Evolutionary conservation across 2,329 filamentous ascomycete species (phyloP), one percentile per base, ranked within the genome.

Genomic region (Stenocarpella maydis): DNA sequence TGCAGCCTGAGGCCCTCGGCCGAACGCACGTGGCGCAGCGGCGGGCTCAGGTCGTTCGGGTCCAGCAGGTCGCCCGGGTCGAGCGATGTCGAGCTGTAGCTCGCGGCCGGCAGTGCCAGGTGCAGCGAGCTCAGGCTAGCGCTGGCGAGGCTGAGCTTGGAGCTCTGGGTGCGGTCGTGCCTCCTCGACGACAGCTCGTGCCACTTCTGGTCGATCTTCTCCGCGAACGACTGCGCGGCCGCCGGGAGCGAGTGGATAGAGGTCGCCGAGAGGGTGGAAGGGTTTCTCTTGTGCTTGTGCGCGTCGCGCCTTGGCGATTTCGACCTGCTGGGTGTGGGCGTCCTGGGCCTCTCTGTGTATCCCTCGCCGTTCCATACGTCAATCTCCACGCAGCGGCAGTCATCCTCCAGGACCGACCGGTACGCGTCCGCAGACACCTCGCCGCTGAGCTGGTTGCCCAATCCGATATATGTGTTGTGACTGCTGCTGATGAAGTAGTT

Each of bases 401-500:
- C 92, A 64, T 89, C 87, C 43, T 88, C 84, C 15, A 98, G 88
- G 15, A 92, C 91, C 76, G 90, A 88, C 74, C 87, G 91, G 80
- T 98, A 98, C 15, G 91, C 89, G 68, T 94, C 90, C 0, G 91
- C 89, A 34, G 91, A 94, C 70, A 92, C 91, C 70, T 89, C 88
- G 55, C 93, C 94, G 71, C 89, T 90, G 49, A 96, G 85, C 80
- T 98, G 95, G 75, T 97, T 94, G 2, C 95, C 95, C 2, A 91
- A 90, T n/a, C 58, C 67, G 50, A 97, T 84, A 78, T 97, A 98
- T 0, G 95, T 98, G 78, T 98, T 98, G 83, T 98, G 95, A 77
- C 94, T 97, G 74, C 93, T 97, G 72, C 91, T 97, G 78, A 98
- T 95, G 79, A 94, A 98, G 82, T 98, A 98, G 77, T 97, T 94